A percentile compares a stretch with the other conserved stretches of the same genome.
Conservation (phyloP, 2,329 filamentous ascomycete genomes). For the Nannizziopsis arthrosporioides region DNA sequence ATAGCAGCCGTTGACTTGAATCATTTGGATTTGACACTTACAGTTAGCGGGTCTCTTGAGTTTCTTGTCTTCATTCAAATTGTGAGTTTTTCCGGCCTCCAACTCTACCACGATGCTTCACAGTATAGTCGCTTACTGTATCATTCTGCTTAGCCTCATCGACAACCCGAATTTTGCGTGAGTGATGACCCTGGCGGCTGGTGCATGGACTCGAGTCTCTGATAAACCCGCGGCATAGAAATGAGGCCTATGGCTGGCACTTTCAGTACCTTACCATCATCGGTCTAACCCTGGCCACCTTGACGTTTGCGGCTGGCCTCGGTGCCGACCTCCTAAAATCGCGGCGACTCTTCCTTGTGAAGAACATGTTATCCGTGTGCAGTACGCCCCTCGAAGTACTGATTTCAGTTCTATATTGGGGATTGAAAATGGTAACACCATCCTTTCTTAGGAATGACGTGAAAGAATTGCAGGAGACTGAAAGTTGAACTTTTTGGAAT, state of each 20-base stretch:
- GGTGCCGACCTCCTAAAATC: constrained; percentile 46
- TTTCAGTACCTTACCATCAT: constrained; percentile 55
- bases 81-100: constrained; percentile 23
- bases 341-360: constrained; percentile 41
- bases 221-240: constrained; percentile 3
- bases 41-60: constrained; percentile 28
- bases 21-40: background rate
- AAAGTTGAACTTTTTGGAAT: background rate
- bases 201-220: background rate
- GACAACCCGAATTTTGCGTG: constrained; percentile 35
- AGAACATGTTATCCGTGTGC: constrained; percentile 47
- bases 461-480: too few species aligned
- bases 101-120: background rate
- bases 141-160: constrained; percentile 24
- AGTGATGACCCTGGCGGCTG: constrained; percentile 13
- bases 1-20: too few species aligned
- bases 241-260: constrained; percentile 53
- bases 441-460: background rate
- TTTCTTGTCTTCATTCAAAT: constrained; percentile 37
- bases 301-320: constrained; percentile 44
- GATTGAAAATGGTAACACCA: constrained; percentile 36
- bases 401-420: constrained; percentile 52
- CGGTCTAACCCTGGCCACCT: constrained; percentile 44
- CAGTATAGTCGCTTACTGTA: background rate
- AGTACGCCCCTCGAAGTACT: constrained; percentile 50